Evolutionary conservation across 306 rosid species (phyloP).

Genomic region (Fragaria iinumae): DNA sequence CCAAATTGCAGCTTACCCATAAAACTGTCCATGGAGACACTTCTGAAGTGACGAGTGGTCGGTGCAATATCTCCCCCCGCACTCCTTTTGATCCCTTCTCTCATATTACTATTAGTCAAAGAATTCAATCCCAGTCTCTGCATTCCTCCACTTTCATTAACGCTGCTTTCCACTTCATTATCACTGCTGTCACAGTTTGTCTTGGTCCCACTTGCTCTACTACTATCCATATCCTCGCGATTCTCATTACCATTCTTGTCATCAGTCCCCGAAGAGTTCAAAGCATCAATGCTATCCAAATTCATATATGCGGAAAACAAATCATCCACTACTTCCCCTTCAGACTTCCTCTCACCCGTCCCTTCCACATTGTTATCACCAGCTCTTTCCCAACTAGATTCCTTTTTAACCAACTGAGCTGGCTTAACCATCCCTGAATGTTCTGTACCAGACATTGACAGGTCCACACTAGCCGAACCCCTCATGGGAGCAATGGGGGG

Average conservation of each 20-base stretch:
- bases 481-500: conserved; percentile 59
- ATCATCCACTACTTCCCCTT: conserved; percentile 88
- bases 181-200: conserved; percentile 89
- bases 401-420: conserved; percentile 60
- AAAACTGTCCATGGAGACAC: conserved; percentile 93
- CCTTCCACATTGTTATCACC: conserved; percentile 57
- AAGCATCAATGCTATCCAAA: conserved; percentile 69
- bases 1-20: conserved; percentile 74
- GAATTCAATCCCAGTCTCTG: conserved; percentile 42
- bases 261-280: conserved; percentile 68
- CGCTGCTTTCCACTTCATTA: conserved; percentile 86
- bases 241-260: conserved; percentile 66
- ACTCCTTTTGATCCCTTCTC: conserved; percentile 78
- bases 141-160: conserved; percentile 61
- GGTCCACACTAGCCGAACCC: conserved; percentile 41
- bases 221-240: conserved; percentile 96
- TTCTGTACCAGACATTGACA: conserved; percentile 39
- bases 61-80: conserved; percentile 74
- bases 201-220: conserved; percentile 87
- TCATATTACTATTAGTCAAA: conserved; percentile 42
- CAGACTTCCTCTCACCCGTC: conserved; percentile 82
- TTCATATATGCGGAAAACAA: conserved; percentile 90
- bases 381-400: conserved; percentile 49
- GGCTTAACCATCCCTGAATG: conserved; percentile 37
- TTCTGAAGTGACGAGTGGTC: conserved; percentile 66